Evolutionary conservation across 164 flowering plant species (phyloP).

Genomic region (Hamamelis virginiana): DNA sequence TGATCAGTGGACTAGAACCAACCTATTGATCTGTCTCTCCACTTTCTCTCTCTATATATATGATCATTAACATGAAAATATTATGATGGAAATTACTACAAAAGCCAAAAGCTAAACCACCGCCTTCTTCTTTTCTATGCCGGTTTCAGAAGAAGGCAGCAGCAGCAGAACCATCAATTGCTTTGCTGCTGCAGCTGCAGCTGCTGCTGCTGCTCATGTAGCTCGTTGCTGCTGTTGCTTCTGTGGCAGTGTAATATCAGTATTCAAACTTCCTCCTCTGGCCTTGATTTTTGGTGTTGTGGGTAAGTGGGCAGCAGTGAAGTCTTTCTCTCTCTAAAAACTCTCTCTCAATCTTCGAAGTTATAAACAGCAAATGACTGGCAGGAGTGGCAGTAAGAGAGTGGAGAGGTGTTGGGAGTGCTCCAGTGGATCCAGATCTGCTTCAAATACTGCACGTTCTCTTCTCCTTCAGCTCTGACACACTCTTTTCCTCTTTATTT

Average conservation of each 20-base stretch:
- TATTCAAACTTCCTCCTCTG: neutral
- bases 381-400: neutral
- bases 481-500: conserved; percentile 4
- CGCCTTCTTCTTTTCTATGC: conserved; percentile 22
- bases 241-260: no score
- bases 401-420: conserved; percentile 9
- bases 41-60: conserved; percentile 13
- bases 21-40: neutral
- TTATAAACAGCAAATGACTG: neutral
- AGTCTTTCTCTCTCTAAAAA: neutral
- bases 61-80: neutral
- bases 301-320: neutral
- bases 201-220: neutral
- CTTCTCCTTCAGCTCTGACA: conserved; percentile 15
- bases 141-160: conserved; percentile 16
- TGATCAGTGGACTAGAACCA: neutral
- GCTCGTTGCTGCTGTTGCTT: neutral
- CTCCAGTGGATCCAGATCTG: conserved; percentile 44
- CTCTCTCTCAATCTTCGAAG: neutral
- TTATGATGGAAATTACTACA: conserved; percentile 15
- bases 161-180: conserved; percentile 25
- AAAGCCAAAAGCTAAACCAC: conserved; percentile 42
- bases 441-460: conserved; percentile 42
- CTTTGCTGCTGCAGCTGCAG: conserved; percentile 10
- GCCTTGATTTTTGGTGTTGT: neutral